Evolutionary conservation across 768 basidiomycete species (phyloP).

Genomic region (Agrocybe pediades): DNA sequence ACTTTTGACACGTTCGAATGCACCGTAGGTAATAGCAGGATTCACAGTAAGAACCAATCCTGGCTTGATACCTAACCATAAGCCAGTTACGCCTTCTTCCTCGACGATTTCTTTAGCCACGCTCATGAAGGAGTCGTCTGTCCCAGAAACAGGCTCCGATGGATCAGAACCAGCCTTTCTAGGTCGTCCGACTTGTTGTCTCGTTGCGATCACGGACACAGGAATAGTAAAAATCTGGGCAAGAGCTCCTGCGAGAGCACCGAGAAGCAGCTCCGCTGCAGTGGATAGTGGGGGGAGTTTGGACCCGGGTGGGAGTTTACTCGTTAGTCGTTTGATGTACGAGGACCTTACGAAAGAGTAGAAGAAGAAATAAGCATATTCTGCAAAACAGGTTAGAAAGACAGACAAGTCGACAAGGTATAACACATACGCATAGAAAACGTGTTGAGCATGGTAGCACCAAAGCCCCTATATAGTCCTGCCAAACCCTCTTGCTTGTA

Average conservation of each 20-base stretch:
- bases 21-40: slow-evolving; percentile 96
- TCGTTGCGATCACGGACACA: slow-evolving; percentile 94
- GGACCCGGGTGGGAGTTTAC: slow-evolving; percentile 59
- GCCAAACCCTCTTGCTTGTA: slow-evolving; percentile 77
- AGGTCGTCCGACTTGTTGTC: slow-evolving; percentile 84
- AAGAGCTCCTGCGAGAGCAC: slow-evolving; percentile 89
- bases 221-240: slow-evolving; percentile 99
- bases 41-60: slow-evolving; percentile 95
- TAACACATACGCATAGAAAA: slow-evolving; percentile 88
- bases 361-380: slow-evolving; percentile 99
- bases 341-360: slow-evolving; percentile 88
- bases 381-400: slow-evolving; percentile 37
- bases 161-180: slow-evolving; percentile 12
- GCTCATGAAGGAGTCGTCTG: slow-evolving; percentile 75
- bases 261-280: slow-evolving; percentile 80
- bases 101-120: slow-evolving; percentile 86
- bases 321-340: slow-evolving; percentile 72
- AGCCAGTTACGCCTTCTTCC: slow-evolving; percentile 83
- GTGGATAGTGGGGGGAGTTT: slow-evolving; percentile 69
- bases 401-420: neutral
- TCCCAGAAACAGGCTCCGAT: slow-evolving; percentile 26
- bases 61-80: slow-evolving; percentile 94
- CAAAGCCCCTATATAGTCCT: slow-evolving; percentile 90
- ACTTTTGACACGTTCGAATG: slow-evolving; percentile 89
- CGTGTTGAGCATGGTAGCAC: slow-evolving; percentile 96